Evolutionary conservation across 306 rosid genomes (phyloP), one percentile per base, ranked within the genome.

Genomic region (Arachis hypogaea): DNA sequence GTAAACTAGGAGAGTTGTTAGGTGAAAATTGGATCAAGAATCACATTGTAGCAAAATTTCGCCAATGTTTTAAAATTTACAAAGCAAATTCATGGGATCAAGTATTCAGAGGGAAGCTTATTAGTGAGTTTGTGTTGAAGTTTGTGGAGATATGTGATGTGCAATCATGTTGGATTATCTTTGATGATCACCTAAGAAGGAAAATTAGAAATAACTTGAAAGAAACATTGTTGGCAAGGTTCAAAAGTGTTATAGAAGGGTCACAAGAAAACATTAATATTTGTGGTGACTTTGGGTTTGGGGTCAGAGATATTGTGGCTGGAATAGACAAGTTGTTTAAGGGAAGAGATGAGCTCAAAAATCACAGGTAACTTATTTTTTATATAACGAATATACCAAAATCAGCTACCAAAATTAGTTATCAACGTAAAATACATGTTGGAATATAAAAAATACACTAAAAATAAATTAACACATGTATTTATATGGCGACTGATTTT

Each of bases 121-220:
- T 10, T 5, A 3, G 33, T 2, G 38, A 33, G 62, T 68, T 68
- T 38, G 41, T 2, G 3, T 4, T 52, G 33, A 0, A 68, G 38
- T 14, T 68, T 40, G 62, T 36, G 38, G 14, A 22, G 38, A 36
- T 52, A 38, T 38, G 50, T 7, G 4, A 52, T n/a, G 38, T 36
- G 44, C 73, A 68, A 14, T 52, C 61, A 9, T 51, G 11, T 4
- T 68, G 73, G 73, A 46, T 52, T 52, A 36, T 52, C n/a, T 36
- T 51, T n/a, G 73, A 68, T 51, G 62, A n/a, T 1, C 33, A 5
- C n/a, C 33, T 68, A 41, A n/a, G 36, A 52, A 49, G 52, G 18
- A 11, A 9, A 14, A 10, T 52, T 1, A 68, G 9, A n/a, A 68
- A 46, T 68, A 36, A 33, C 5, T 7, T 52, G 61, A 9, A 36